Base-by-base conservation (phyloP, 1,284 basidiomycete species). In the Ceratobasidium sp. region DNA sequence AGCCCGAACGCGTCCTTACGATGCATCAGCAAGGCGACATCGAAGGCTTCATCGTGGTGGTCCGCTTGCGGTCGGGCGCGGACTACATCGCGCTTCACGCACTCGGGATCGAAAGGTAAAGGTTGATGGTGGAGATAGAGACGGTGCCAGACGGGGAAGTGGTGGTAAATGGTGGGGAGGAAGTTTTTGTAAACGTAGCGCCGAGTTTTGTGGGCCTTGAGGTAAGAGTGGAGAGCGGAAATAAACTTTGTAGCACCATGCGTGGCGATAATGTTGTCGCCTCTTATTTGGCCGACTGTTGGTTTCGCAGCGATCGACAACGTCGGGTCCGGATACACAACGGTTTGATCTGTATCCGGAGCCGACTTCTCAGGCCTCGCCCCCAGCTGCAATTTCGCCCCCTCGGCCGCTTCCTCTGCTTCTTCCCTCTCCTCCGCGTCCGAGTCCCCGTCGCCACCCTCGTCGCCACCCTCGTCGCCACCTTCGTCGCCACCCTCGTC, bases 121-220 rank as follows among this genome's bases (percentile, higher is more conserved):
- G 64, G 22, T 33, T 54, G 2, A 29, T 66, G 64, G 1, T 33
- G 48, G n/a, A 67, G 51, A 24, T 53, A 64, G 5, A 64, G 41
- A 1, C 45, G 24, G 29, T 64, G 41, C 60, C 60, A 64, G 45
- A 64, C n/a, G 7, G 27, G n/a, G 33, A 51, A 67, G 14, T 67
- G 14, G 48, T 67, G 50, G 29, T 67, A 27, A 33, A 41, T 3
- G 48, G 64, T 64, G 8, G 48, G 62, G 27, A 50, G 44, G 62
- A 51, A 64, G 15, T 31, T 48, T 44, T 41, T 5, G 15, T n/a
- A 27, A 11, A 33, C 3, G 36, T 41, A 41, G 17, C 9, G 8
- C 27, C 44, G 45, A 22, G 59, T 62, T 6, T 11, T n/a, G 27
- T 62, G 59, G 31, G 11, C 22, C n/a, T 62, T 62, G 14, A 62